Evolutionary conservation across 2,329 filamentous ascomycete species (phyloP), one percentile per base, ranked within the genome.

Genomic region (Meredithiella fracta): DNA sequence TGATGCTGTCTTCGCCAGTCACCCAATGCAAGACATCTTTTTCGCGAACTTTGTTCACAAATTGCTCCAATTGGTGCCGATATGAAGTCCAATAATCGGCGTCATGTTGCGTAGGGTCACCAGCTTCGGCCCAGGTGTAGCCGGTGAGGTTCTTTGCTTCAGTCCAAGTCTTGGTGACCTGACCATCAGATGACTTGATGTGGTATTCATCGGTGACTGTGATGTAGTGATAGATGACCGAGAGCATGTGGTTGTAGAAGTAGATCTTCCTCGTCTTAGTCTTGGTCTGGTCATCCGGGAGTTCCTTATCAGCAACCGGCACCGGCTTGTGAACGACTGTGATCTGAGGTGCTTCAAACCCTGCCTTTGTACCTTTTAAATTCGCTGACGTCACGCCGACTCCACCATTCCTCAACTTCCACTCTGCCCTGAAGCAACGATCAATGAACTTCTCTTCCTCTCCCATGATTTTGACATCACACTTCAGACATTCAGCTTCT

Each of bases 11-110:
- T 52, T 72, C 68, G 1, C 60, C 61, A 15, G 63, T 61, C 6
- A 75, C 63, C 70, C 72, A 74, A 1, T 66, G 57, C 1, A 64
- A 66, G 3, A 67, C 66, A 54, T 67, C 58, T 1, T 67, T 63
- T 0, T 69, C 70, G 49, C 67, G 68, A 50, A 76, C 60, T 31
- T 63, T 64, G 62, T 74, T 69, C 11, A 75, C 71, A 61, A 77
- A 77, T 58, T 69, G 65, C 62, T 76, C 72, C 29, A 77, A 65
- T 65, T 72, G 68, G 61, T 73, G 53, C 11, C 53, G 53, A 26
- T 55, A 55, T 11, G 53, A 55, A 5, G 47, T 65, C 6, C 70
- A 66, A 61, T 73, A 75, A 1, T 61, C 61, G 62, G 70, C 65
- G 8, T 67, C 64, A 2, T 64, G 62, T 42, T 62, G 60, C 22